Percentiles rank a stretch among this genome's conserved stretches.
These are phyloP conservation scores for Fusarium albidum DNA, from an alignment of 2,329 filamentous ascomycete species.

Conservation along the genomic window DNA sequence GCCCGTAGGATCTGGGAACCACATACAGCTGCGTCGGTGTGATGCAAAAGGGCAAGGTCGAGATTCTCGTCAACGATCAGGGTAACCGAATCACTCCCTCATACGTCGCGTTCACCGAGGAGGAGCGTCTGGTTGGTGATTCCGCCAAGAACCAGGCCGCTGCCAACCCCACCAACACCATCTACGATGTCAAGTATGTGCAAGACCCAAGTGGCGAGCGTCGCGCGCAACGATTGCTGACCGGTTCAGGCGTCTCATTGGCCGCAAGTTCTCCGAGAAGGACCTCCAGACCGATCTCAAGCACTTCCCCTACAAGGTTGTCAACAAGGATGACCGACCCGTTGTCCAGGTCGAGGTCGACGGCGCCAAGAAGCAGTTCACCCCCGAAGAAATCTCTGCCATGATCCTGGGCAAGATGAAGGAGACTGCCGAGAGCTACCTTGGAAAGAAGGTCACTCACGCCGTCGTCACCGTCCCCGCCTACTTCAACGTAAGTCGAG, in stretches of 20 bases:
- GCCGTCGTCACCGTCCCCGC: slow-evolving; percentile 93
- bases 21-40: slow-evolving; percentile 92
- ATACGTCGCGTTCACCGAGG: slow-evolving; percentile 96
- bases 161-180: slow-evolving; percentile 77
- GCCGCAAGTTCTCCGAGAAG: slow-evolving; percentile 83
- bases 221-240: slow-evolving; percentile 25
- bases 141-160: slow-evolving; percentile 96
- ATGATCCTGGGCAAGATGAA: slow-evolving; percentile 89
- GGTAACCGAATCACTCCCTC: slow-evolving; percentile 96
- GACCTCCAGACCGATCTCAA: slow-evolving; percentile 94
- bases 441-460: slow-evolving; percentile 85
- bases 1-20: slow-evolving; percentile 77
- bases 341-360: slow-evolving; percentile 77
- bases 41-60: slow-evolving; percentile 94
- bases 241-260: slow-evolving; percentile 76
- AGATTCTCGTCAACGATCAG: slow-evolving; percentile 96
- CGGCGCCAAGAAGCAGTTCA: slow-evolving; percentile 74
- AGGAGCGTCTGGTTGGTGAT: slow-evolving; percentile 96
- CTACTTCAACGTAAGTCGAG: slow-evolving; percentile 80
- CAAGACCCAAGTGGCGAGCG: background rate
- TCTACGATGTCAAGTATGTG: slow-evolving; percentile 85
- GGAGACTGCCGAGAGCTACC: slow-evolving; percentile 80
- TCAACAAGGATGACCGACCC: slow-evolving; percentile 90
- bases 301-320: slow-evolving; percentile 97
- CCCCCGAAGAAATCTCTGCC: slow-evolving; percentile 81